Percentiles rank a stretch among this genome's conserved stretches.
Conservation (phyloP, 139 green algal species). For the Tetraselmis striata region DNA sequence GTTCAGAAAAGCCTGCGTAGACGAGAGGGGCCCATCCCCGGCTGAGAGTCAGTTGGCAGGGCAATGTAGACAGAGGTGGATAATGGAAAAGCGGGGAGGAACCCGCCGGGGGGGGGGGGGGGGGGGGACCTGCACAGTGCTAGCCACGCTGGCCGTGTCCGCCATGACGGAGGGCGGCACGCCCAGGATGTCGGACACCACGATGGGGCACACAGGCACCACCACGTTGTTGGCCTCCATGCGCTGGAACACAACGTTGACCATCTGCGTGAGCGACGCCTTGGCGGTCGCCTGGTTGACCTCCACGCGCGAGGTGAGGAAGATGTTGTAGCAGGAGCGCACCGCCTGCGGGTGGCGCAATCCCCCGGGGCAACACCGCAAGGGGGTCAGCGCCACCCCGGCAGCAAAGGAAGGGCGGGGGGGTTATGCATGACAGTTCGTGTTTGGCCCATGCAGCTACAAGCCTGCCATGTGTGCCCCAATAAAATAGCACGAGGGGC, state of each 20-base stretch:
- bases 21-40: not conserved
- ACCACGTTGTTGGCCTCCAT: conserved; percentile 74
- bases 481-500: not conserved
- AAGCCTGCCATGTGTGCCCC: not conserved
- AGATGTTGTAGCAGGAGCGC: conserved; percentile 95
- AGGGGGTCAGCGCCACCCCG: not conserved
- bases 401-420: not conserved
- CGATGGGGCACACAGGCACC: conserved; percentile 50
- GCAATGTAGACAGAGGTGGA: too few relatives aligned
- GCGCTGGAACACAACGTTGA: conserved; percentile 91
- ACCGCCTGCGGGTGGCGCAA: conserved; percentile 84
- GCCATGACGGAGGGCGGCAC: conserved; percentile 24
- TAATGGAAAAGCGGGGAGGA: too few relatives aligned
- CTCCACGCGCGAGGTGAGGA: conserved; percentile 70
- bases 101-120: too few relatives aligned
- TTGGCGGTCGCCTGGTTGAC: conserved; percentile 93
- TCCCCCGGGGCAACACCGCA: conserved; percentile 61
- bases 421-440: not conserved
- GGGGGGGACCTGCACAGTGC: not conserved
- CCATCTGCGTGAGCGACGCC: conserved; percentile 93
- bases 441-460: not conserved
- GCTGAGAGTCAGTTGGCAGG: too few relatives aligned
- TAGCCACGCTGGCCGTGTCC: not conserved
- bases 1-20: conserved; percentile 79
- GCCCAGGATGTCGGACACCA: conserved; percentile 64